These are phyloP conservation scores for Coemansia nantahalensis DNA, from an alignment of 192 early-diverging fungal species.

Conservation along the genomic window DNA sequence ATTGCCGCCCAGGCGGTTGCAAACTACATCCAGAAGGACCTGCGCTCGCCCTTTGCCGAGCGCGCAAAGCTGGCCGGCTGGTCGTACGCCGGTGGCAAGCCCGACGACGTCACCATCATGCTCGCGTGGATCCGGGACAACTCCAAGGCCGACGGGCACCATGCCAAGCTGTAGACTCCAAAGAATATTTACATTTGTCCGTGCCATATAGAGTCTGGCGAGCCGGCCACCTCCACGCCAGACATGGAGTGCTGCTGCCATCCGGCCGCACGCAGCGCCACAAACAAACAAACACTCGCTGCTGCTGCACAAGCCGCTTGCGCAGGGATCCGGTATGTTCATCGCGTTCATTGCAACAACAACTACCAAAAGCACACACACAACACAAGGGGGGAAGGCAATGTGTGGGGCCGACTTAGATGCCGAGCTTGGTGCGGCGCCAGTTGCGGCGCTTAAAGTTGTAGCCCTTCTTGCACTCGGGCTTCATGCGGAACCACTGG, in stretches of 20 bases:
- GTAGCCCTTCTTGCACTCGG: slow-evolving; percentile 95
- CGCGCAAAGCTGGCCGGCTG: slow-evolving; percentile 50
- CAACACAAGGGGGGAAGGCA: neutral
- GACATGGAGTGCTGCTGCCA: too few relatives aligned
- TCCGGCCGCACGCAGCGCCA: too few relatives aligned
- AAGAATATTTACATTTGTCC: too few relatives aligned
- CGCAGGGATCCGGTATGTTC: too few relatives aligned
- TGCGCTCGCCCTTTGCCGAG: slow-evolving; percentile 53
- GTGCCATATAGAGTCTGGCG: too few relatives aligned
- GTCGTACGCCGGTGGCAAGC: slow-evolving; percentile 47
- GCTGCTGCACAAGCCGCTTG: too few relatives aligned
- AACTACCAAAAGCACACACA: too few relatives aligned
- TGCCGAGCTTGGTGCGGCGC: slow-evolving; percentile 97
- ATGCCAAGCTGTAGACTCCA: slow-evolving; percentile 41
- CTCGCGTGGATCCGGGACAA: slow-evolving; percentile 48
- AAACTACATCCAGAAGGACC: slow-evolving; percentile 44
- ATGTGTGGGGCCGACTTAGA: slow-evolving; percentile 59
- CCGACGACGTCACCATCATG: slow-evolving; percentile 52
- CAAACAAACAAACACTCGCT: too few relatives aligned
- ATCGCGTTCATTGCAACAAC: too few relatives aligned
- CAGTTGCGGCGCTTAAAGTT: slow-evolving; percentile 99
- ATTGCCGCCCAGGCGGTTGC: slow-evolving; percentile 46
- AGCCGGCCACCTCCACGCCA: too few relatives aligned
- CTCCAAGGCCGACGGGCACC: slow-evolving; percentile 5
- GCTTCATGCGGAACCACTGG: slow-evolving; percentile 95